Percentiles rank a stretch among this genome's conserved stretches.
Conservation (phyloP, 148 eudicot genomes). For the Drosera capensis region DNA sequence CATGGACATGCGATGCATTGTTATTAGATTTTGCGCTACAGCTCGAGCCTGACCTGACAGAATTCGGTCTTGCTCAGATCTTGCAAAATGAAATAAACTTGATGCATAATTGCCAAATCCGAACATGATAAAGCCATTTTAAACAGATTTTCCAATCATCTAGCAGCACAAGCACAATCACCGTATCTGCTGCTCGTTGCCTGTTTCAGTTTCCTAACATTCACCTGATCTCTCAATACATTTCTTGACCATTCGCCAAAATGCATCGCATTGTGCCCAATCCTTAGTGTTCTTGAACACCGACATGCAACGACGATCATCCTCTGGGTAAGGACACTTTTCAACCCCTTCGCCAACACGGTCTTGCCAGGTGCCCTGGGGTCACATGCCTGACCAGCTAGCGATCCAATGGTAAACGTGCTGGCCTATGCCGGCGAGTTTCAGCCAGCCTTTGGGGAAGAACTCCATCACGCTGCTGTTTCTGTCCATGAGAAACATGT, state of each 20-base stretch:
- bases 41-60: too few relatives aligned
- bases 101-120: too few relatives aligned
- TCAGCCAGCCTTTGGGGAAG: conserved; percentile 75
- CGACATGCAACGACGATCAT: conserved; percentile 56
- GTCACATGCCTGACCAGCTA: conserved; percentile 70
- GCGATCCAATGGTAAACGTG: conserved; percentile 47
- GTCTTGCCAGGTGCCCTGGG: conserved; percentile 58
- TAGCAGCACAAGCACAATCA: too few relatives aligned
- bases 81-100: too few relatives aligned
- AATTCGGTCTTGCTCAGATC: too few relatives aligned
- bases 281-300: conserved; percentile 34
- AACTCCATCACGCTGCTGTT: conserved; percentile 80
- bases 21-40: too few relatives aligned
- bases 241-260: conserved; percentile 40
- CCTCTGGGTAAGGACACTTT: conserved; percentile 30
- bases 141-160: too few relatives aligned
- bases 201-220: conserved; percentile 18
- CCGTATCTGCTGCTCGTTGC: too few relatives aligned
- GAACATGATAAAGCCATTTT: too few relatives aligned
- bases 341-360: conserved; percentile 14
- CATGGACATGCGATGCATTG: too few relatives aligned
- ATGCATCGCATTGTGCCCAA: conserved; percentile 41
- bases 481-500: conserved; percentile 68
- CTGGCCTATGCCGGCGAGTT: conserved; percentile 70
- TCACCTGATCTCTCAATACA: conserved; percentile 37